Evolutionary conservation across 345 rosid genomes (phyloP), one percentile per base, ranked within the genome.

Genomic region (Zanthoxylum bungeanum): DNA sequence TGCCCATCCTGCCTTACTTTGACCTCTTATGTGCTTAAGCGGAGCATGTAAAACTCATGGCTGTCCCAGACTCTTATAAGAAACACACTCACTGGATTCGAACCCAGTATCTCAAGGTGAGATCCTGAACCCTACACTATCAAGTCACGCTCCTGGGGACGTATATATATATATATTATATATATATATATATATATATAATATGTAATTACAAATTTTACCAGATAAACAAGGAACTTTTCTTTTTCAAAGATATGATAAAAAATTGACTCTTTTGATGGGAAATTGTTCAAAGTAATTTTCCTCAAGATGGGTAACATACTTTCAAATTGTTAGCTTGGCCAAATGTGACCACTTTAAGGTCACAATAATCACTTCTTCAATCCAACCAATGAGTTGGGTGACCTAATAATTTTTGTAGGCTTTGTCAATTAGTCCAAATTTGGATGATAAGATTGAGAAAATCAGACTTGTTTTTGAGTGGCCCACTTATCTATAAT

Each of bases 401-500:
- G 63, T 68, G 42, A 17, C 72, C 72, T 40, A 40, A 56, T n/a
- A n/a, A n/a, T n/a, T 19, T 53, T 58, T 27, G n/a, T 1, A 16
- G 24, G 14, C 9, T 8, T 22, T 36, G 62, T 56, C 25, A 40
- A 40, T 51, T 11, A 9, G 60, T 27, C 55, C 49, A 8, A 10
- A 16, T 62, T 61, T 73, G 12, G 0, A 7, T 46, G 37, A 39
- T 22, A 56, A 0, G 12, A 33, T 44, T 47, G 53, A 25, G 51
- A 19, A 58, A 58, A 25, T 1, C 0, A 3, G 3, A 67, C 36
- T 68, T 46, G 60, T 44, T 25, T n/a, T 16, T 22, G 21, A 44
- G 47, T 68, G 73, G 66, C 58, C 76, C 55, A 62, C 73, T 72
- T 68, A 62, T 68, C 80, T 42, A 16, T 14, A 59, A 59, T 66